Evolutionary conservation across 768 basidiomycete genomes (phyloP).

Genomic region (Suillus subaureus): DNA sequence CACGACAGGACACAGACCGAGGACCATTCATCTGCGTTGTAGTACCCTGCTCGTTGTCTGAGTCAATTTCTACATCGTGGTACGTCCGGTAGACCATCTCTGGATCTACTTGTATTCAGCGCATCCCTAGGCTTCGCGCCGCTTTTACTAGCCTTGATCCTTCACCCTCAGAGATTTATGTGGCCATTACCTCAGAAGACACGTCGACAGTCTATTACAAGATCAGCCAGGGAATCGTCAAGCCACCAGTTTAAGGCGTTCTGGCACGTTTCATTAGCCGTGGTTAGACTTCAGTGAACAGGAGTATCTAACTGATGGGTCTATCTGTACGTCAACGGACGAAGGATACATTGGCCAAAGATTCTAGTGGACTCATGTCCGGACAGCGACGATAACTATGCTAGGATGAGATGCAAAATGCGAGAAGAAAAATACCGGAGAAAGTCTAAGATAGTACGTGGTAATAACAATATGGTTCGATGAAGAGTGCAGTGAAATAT

Average conservation of each 20-base stretch:
- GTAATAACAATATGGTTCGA: background rate
- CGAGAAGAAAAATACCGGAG: background rate
- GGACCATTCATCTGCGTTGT: slow-evolving; percentile 40
- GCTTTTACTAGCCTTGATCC: slow-evolving; percentile 54
- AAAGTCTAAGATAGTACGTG: background rate
- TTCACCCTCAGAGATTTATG: slow-evolving; percentile 50
- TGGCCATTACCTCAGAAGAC: slow-evolving; percentile 76
- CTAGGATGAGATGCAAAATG: background rate
- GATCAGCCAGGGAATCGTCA: slow-evolving; percentile 74
- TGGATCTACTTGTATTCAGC: background rate
- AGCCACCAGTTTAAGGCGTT: slow-evolving; percentile 55
- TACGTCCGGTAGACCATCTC: slow-evolving; percentile 28
- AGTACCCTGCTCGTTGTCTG: slow-evolving; percentile 69
- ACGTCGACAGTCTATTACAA: slow-evolving; percentile 87
- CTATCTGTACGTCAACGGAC: background rate
- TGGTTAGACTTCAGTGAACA: too few relatives aligned
- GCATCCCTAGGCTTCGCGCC: slow-evolving; percentile 50
- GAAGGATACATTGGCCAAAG: background rate
- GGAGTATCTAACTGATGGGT: background rate
- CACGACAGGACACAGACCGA: slow-evolving; percentile 40
- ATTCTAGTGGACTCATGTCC: background rate
- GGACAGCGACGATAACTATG: background rate
- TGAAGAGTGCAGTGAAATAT: background rate
- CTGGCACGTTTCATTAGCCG: background rate
- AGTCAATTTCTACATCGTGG: slow-evolving; percentile 67